Base-by-base conservation (phyloP, 108 stramenopile species). In the Aurantiochytrium sp. region DNA sequence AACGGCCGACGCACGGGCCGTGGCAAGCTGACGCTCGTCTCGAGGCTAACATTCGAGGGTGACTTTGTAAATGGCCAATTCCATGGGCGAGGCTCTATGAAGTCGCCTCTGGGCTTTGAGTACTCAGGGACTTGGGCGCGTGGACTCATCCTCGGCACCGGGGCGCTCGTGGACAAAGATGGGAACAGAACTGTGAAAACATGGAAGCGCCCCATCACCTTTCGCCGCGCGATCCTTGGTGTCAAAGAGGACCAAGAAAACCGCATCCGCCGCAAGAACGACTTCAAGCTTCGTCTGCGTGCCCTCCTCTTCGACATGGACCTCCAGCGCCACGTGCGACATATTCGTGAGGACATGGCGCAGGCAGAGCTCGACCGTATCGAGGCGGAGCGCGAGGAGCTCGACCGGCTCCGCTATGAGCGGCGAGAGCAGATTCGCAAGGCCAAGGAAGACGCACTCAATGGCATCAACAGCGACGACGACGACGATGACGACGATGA, bases 301-400 rank as follows among this genome's bases (percentile, higher is more conserved):
- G 36, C 89, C 59, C 87, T 96, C 95, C 55, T 95, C 52, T 91
- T 96, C 96, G 55, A 95, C 55, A 73, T 93, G 95, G 69, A 96
- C 94, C 36, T 87, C n/a, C 55, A 55, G 55, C 86, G 86, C 36
- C 21, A 87, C 37, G 55, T 59, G 6, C 32, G 32, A 34, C 21
- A 39, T 19, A 10, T 55, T 41, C 52, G 86, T 21, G 37, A 31
- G 15, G 30, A 39, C 4, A 17, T 55, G 54, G 37, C n/a, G 54
- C 17, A 54, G 39, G 54, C 4, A 10, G 86, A 19, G 32, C 3
- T 22, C 19, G 85, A 52, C 2, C 85, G 52, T 32, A 53, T 52
- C 52, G 52, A 85, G 30, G 50, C 10, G 4, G 50, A 53, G 50
- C 85, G 85, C 31, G 3, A 53, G 17, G 85, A 85, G 85, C 52